Conservation (phyloP, 1,284 basidiomycete genomes). For the Coniferiporia weirii region DNA sequence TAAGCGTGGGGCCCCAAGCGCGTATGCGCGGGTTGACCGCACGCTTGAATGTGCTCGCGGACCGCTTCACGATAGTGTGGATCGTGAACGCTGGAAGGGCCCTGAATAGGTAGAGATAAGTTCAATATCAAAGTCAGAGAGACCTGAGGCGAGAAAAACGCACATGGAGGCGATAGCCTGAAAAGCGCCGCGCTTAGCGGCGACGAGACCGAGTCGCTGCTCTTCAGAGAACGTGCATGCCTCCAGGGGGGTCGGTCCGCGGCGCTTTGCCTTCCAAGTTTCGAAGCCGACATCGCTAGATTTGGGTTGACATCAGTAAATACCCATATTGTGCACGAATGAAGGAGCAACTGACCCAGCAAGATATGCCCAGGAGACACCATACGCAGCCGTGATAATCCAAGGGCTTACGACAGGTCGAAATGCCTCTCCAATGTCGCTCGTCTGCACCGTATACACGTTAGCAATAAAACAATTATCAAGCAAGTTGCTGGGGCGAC, state of each 20-base stretch:
- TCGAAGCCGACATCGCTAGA: conserved; percentile 86
- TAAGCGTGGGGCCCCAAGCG: conserved; percentile 78
- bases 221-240: conserved; percentile 75
- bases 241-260: conserved; percentile 69
- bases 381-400: conserved; percentile 81
- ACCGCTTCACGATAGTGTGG: conserved; percentile 78
- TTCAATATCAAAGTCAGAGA: conserved; percentile 5
- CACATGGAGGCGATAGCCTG: conserved; percentile 89
- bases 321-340: background rate
- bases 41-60: conserved; percentile 70
- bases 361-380: conserved; percentile 81
- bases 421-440: conserved; percentile 91
- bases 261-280: conserved; percentile 78
- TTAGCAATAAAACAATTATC: background rate
- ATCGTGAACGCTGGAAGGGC: conserved; percentile 78
- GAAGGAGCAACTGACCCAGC: conserved; percentile 38
- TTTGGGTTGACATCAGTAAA: too few species aligned
- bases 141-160: conserved; percentile 21
- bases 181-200: conserved; percentile 76
- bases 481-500: conserved; percentile 29
- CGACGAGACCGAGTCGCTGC: conserved; percentile 64
- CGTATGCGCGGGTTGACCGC: conserved; percentile 57
- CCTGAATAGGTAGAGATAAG: conserved; percentile 35
- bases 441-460: conserved; percentile 48
- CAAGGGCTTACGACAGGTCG: conserved; percentile 79